Evolutionary conservation across 1,284 basidiomycete species (phyloP), one percentile per base, ranked within the genome.

Genomic region (Fistulina hepatica): DNA sequence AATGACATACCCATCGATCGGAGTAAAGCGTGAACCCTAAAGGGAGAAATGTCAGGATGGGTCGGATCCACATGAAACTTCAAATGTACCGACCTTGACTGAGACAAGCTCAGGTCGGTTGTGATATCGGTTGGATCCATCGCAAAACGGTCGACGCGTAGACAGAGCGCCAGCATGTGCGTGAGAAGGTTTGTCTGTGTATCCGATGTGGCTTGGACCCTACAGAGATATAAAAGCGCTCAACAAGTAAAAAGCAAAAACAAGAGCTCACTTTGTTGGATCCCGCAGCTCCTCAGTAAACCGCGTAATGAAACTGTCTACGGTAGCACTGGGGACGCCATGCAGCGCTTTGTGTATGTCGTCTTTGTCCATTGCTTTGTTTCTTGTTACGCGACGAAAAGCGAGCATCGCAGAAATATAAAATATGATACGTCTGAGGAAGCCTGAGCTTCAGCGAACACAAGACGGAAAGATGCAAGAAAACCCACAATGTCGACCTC

Each of bases 391-490:
- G 38, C 66, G 65, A 36, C 73, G 71, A 59, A 92, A 85, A 1
- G 68, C 64, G 37, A 90, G 61, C 64, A 95, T 74, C 10, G 73
- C 63, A 1, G 88, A 76, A 44, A 92, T 76, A 58, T 91, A 92
- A 42, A 81, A 62, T 13, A 91, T 48, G 26, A 82, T 71, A 60
- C 80, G 83, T 37, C 88, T 91, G 47, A 12, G 40, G 12, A 47
- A n/a, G n/a, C n/a, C 27, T 21, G 17, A 5, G 23, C 17, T 36
- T 34, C 15, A 24, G 12, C 17, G 21, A 25, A 9, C 21, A 21
- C 33, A 42, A 23, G 19, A 6, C 21, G 16, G 13, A 12, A 33
- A 9, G 6, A n/a, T 21, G 21, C 22, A 41, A 35, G 27, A 26
- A 27, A 32, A 41, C 10, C 5, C 7, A 10, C 45, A 57, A 73